Base-by-base conservation (phyloP, 2,329 filamentous ascomycete species). In the Acrocalymma vagum region DNA sequence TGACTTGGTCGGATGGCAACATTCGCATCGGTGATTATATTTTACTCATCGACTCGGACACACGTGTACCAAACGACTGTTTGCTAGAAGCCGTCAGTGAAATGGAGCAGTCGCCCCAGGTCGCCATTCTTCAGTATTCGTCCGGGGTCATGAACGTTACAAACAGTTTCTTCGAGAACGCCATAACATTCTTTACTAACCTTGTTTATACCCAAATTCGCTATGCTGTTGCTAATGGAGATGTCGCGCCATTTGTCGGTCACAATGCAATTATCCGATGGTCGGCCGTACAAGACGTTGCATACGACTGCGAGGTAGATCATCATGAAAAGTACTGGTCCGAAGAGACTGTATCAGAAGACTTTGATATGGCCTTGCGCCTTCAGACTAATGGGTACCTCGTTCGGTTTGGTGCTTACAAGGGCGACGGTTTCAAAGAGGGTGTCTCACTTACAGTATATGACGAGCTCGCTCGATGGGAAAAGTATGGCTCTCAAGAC, bases 1-100 rank as follows among this genome's bases (percentile, higher is more conserved):
- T 87, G 18, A 88, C 57, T 7, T 69, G 86, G 87, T 89, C 89
- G 13, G 88, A 90, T 62, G 90, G 90, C 48, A 91, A 94, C 68
- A 86, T 95, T 55, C 88, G 90, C 35, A 77, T 95, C 15, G 90
- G 90, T 40, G 90, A 95, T 70, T 92, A 91, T 68, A 89, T 92
- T 45, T 74, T 88, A 21, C 73, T 92, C 45, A 87, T 67, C n/a
- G 64, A 69, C 27, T 62, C 60, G 3, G 60, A 63, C 21, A 60
- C 57, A 9, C 62, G 63, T 40, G 62, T 69, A 7, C 88, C 88
- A 1, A 73, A 78, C 25, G 88, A 92, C 67, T 93, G 88, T 60
- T 76, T 93, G 45, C 77, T 92, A 5, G 88, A 92, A 59, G 87
- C 87, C 27, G 87, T 88, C 30, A 89, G 85, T 33, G 88, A 93